phyloP scores from a whole-genome alignment of 192 early-diverging fungal species.

The Backusella morwellensis region DNA sequence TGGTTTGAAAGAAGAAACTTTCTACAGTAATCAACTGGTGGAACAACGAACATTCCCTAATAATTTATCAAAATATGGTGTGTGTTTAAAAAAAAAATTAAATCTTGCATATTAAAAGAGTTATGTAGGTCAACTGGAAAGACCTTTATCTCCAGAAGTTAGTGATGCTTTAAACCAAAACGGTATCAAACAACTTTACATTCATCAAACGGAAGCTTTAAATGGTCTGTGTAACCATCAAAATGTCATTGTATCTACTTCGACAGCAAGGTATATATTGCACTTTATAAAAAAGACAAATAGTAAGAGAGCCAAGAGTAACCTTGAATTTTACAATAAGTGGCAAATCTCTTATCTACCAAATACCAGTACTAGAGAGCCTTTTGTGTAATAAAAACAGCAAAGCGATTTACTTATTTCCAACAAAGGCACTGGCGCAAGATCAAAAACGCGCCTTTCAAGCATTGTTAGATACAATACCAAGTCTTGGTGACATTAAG shows the following conservation, averaged over 20 bases:
- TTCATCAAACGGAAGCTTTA: slow-evolving; percentile 74
- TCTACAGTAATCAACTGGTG: slow-evolving; percentile 43
- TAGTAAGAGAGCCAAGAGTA: not conserved
- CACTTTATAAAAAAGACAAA: not conserved
- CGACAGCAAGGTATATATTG: slow-evolving; percentile 60
- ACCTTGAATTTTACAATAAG: slow-evolving; percentile 28
- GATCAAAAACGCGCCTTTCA: slow-evolving; percentile 65
- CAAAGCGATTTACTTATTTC: slow-evolving; percentile 65
- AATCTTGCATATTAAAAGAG: not conserved
- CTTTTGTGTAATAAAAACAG: slow-evolving; percentile 40
- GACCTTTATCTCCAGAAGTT: slow-evolving; percentile 13
- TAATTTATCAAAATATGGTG: slow-evolving; percentile 1
- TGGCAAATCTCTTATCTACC: slow-evolving; percentile 82
- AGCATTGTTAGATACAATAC: slow-evolving; percentile 27
- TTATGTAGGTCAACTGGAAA: slow-evolving; percentile 10
- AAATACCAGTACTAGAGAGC: slow-evolving; percentile 59
- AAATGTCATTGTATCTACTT: slow-evolving; percentile 65
- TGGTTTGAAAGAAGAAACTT: slow-evolving; percentile 1
- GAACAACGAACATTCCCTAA: not conserved
- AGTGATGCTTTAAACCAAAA: slow-evolving; percentile 7
- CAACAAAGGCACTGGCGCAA: slow-evolving; percentile 83
- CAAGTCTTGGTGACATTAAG: slow-evolving; percentile 29
- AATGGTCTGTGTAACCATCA: slow-evolving; percentile 42
- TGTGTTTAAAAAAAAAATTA: not conserved
- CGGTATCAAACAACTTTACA: slow-evolving; percentile 51